phyloP scores from a whole-genome alignment of 805 yeast genomes.

The Metschnikowia peoriensis region DNA sequence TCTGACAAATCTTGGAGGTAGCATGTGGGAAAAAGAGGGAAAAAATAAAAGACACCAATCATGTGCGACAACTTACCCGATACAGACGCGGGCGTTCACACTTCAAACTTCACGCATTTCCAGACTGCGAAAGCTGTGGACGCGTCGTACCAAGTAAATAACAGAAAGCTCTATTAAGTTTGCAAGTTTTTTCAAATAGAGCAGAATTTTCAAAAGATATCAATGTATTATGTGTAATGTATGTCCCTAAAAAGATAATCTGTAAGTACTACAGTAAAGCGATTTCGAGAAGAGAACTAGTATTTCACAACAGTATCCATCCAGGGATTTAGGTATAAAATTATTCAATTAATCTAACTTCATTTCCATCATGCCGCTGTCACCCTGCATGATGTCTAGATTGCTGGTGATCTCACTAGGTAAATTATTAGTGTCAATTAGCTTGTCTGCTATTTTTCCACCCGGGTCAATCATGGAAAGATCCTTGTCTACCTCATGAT shows the following conservation, averaged over 20 bases:
- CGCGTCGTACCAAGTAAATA: background rate
- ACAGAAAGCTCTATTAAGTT: background rate
- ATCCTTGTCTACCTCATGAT: conserved; percentile 40
- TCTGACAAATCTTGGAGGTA: conserved; percentile 5
- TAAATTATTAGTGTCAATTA: conserved; percentile 52
- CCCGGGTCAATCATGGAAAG: conserved; percentile 43
- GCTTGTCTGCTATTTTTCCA: conserved; percentile 43
- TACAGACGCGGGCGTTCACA: background rate
- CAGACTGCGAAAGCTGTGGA: background rate
- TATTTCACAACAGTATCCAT: background rate
- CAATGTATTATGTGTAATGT: too few relatives aligned
- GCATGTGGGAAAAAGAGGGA: conserved; percentile 6
- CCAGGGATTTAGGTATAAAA: background rate
- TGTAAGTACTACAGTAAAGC: background rate
- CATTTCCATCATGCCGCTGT: conserved; percentile 39
- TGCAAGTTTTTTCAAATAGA: background rate
- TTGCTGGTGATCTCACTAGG: conserved; percentile 55
- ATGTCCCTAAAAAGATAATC: background rate
- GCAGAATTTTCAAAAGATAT: too few relatives aligned
- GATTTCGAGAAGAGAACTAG: background rate
- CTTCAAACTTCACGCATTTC: background rate
- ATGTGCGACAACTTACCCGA: conserved; percentile 10
- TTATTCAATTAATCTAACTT: conserved; percentile 16
- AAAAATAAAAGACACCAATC: conserved; percentile 8
- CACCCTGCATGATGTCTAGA: conserved; percentile 51